These are phyloP conservation scores for Sordariomycetes sp. DNA, from an alignment of 2,329 filamentous ascomycete species.

Conservation along the genomic window DNA sequence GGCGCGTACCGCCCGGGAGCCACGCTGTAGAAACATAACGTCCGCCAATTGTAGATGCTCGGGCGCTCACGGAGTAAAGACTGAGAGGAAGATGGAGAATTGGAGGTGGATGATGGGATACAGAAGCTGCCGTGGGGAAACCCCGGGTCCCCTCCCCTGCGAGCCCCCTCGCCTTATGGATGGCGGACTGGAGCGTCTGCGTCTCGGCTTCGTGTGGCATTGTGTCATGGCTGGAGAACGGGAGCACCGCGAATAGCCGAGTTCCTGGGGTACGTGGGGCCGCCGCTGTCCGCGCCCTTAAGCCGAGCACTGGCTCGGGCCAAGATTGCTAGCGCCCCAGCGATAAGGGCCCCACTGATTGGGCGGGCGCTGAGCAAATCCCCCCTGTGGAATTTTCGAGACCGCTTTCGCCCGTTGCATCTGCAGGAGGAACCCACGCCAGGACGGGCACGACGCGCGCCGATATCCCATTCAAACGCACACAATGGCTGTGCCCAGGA, in stretches of 20 bases:
- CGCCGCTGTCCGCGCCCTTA: not conserved
- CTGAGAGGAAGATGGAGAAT: not conserved
- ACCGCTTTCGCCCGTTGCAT: not conserved
- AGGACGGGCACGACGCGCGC: not conserved
- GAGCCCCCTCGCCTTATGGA: not conserved
- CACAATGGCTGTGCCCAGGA: conserved; percentile 1
- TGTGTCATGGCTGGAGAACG: conserved; percentile 14
- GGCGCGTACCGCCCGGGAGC: conserved; percentile 30
- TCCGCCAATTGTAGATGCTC: not conserved
- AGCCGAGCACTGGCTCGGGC: not conserved
- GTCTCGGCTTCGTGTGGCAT: conserved; percentile 19
- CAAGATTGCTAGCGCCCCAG: not conserved
- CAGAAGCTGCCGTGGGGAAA: not conserved
- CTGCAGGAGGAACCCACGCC: not conserved
- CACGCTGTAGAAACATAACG: conserved; percentile 40
- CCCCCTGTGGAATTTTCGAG: not conserved
- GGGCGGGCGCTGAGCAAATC: not conserved
- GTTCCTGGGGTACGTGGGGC: conserved; percentile 1
- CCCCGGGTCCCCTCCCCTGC: not conserved
- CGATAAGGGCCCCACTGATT: not conserved
- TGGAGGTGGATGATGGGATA: not conserved
- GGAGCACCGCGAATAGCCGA: conserved; percentile 24
- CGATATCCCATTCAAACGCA: not conserved
- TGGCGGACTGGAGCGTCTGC: not conserved
- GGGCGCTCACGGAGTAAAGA: not conserved